phyloP scores from a whole-genome alignment of 2,329 filamentous ascomycete genomes.

The Cercospora berteroae region DNA sequence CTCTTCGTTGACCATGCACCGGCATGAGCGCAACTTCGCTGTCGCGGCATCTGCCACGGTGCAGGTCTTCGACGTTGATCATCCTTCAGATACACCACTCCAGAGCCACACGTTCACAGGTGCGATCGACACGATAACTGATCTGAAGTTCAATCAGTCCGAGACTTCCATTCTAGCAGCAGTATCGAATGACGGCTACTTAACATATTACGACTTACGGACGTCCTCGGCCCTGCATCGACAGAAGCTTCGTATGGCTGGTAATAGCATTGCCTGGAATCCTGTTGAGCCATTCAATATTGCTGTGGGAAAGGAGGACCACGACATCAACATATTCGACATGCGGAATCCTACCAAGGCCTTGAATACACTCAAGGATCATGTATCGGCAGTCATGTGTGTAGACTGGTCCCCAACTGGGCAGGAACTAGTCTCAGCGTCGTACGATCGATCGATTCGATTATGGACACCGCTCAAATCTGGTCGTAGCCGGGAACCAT shows the following conservation, averaged over 20 bases:
- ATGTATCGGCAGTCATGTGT: constrained; percentile 91
- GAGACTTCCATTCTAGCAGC: constrained; percentile 90
- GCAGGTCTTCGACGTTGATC: constrained; percentile 82
- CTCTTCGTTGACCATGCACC: constrained; percentile 79
- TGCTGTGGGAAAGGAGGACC: constrained; percentile 89
- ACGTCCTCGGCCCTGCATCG: constrained; percentile 81
- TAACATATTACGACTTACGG: constrained; percentile 89
- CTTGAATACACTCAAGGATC: constrained; percentile 84
- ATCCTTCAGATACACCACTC: constrained; percentile 71
- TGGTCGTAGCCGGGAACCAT: constrained; percentile 86
- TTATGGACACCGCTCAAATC: constrained; percentile 69
- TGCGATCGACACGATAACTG: constrained; percentile 83
- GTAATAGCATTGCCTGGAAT: constrained; percentile 86
- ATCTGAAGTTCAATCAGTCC: constrained; percentile 85
- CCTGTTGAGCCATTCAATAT: constrained; percentile 97
- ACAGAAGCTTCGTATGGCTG: constrained; percentile 75
- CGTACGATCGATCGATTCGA: constrained; percentile 83
- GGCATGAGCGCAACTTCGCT: constrained; percentile 74
- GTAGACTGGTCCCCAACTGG: constrained; percentile 94
- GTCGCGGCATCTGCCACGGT: constrained; percentile 71
- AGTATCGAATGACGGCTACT: constrained; percentile 76
- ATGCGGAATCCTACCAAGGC: constrained; percentile 72
- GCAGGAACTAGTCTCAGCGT: constrained; percentile 86
- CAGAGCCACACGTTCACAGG: constrained; percentile 87
- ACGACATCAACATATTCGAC: constrained; percentile 90